phyloP scores from a whole-genome alignment of 306 rosid species.

The Malus asiatica region DNA sequence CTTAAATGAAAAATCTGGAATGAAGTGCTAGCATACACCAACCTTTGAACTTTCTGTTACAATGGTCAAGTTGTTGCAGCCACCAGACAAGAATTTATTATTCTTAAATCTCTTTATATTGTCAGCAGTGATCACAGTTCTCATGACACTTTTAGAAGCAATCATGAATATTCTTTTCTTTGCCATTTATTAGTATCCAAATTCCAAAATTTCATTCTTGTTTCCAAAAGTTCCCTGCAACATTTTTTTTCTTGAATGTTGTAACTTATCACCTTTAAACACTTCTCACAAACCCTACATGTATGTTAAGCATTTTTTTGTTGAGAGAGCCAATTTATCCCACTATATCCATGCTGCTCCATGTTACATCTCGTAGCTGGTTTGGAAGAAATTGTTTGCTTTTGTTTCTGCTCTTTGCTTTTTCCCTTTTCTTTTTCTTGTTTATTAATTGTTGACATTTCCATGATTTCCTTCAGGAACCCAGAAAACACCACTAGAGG shows the following conservation, averaged over 20 bases:
- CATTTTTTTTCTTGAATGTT: too few relatives aligned
- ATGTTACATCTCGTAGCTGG: background rate
- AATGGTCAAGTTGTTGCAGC: background rate
- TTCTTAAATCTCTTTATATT: too few relatives aligned
- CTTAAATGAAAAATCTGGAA: background rate
- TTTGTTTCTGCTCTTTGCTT: background rate
- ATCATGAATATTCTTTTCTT: background rate
- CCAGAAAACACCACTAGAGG: slow-evolving; percentile 50
- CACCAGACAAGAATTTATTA: background rate
- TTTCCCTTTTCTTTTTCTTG: background rate
- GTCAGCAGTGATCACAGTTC: background rate
- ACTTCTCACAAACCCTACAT: background rate
- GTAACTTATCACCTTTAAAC: background rate
- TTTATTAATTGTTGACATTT: background rate
- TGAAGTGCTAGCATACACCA: background rate
- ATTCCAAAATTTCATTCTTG: background rate
- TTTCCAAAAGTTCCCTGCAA: background rate
- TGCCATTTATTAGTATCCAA: background rate
- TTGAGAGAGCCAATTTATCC: background rate
- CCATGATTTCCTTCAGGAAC: slow-evolving; percentile 33
- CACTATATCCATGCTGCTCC: background rate
- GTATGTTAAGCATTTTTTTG: background rate
- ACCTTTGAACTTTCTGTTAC: background rate
- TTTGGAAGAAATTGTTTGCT: background rate
- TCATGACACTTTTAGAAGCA: background rate